phyloP scores from a whole-genome alignment of 2,329 filamentous ascomycete genomes.

The Cercospora sp. region DNA sequence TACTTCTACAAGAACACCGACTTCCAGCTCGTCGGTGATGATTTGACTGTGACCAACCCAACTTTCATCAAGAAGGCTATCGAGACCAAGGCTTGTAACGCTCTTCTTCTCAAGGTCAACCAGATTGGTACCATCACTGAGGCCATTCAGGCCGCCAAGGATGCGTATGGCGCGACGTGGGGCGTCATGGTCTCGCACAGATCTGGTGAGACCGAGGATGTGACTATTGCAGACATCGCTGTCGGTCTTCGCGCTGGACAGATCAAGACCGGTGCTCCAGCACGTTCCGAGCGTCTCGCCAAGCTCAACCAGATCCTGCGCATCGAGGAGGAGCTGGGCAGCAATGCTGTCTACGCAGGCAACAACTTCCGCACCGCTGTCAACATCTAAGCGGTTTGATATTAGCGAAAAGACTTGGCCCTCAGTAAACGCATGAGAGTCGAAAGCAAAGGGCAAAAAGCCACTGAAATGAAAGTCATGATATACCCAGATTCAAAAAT shows the following conservation, averaged over 20 bases:
- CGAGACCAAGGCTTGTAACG: conserved; percentile 97
- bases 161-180: conserved; percentile 93
- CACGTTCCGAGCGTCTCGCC: conserved; percentile 94
- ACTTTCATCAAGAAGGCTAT: conserved; percentile 99
- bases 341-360: conserved; percentile 87
- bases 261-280: conserved; percentile 98
- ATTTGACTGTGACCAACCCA: conserved; percentile 98
- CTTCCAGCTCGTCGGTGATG: conserved; percentile 98
- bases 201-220: conserved; percentile 98
- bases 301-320: conserved; percentile 99
- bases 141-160: conserved; percentile 98
- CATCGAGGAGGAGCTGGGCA: conserved; percentile 97
- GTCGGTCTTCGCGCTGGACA: conserved; percentile 95
- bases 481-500: background rate
- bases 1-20: conserved; percentile 99
- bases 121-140: conserved; percentile 99
- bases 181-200: conserved; percentile 99
- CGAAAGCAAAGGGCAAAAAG: conserved; percentile 6
- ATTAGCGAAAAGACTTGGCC: background rate
- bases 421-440: background rate
- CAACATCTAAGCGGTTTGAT: conserved; percentile 67
- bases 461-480: conserved; percentile 6
- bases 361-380: conserved; percentile 87
- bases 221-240: conserved; percentile 97
- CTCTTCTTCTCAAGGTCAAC: conserved; percentile 98